These are phyloP conservation scores for Trichoderma virens DNA, from an alignment of 495 filamentous ascomycete genomes.

Conservation along the genomic window DNA sequence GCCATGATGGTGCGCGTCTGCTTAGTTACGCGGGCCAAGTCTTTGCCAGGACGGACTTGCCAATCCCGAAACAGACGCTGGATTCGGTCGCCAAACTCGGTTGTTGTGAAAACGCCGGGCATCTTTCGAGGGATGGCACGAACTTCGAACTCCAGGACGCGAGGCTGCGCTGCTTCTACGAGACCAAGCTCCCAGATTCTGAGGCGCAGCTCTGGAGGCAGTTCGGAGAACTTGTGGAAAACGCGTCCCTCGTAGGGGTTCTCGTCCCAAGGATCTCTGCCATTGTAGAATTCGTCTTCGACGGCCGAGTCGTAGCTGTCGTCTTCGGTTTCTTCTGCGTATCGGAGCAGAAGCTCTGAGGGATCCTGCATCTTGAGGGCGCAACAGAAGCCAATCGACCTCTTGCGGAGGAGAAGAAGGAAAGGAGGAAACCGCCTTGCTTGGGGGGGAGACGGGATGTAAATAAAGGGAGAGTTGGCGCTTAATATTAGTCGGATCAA, in stretches of 20 bases:
- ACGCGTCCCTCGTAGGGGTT: neutral
- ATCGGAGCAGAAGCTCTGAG: neutral
- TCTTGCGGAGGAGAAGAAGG: neutral
- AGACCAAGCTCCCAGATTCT: neutral
- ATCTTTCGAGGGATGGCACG: neutral
- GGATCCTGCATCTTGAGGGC: neutral
- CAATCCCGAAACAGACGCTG: too few relatives aligned
- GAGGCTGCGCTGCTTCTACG: neutral
- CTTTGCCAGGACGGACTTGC: too few relatives aligned
- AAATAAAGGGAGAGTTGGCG: neutral
- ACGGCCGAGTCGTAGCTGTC: constrained; percentile 3
- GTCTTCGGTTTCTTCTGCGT: neutral
- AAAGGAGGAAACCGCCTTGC: neutral
- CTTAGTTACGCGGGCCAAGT: neutral
- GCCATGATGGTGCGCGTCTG: neutral
- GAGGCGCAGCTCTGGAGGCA: neutral
- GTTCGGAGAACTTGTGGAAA: neutral
- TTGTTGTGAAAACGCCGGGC: neutral
- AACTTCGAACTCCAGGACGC: neutral
- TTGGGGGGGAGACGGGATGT: too few relatives aligned
- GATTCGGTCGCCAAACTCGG: neutral
- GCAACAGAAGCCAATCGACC: neutral
- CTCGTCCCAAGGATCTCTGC: neutral
- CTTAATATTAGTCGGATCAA: too few relatives aligned
- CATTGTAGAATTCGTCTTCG: constrained; percentile 2